Base-by-base conservation (phyloP, 2,329 filamentous ascomycete species). In the Colletotrichum tofieldiae region DNA sequence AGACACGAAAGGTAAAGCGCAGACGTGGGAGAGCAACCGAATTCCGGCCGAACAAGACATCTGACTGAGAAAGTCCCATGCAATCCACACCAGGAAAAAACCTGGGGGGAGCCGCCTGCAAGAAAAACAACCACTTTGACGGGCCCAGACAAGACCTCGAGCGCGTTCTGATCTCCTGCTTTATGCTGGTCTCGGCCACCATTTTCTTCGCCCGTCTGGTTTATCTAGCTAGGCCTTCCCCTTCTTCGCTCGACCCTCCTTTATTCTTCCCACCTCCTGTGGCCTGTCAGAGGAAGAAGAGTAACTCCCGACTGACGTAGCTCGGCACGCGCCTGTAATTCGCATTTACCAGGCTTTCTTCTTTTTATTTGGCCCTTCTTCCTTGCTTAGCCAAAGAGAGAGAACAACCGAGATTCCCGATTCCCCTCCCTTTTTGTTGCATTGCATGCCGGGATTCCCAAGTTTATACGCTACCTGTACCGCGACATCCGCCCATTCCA, bases 241-340 rank as follows among this genome's bases (percentile, higher is more conserved):
- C 70, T 61, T 64, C 58, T 39, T 69, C 58, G 59, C 69, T 55
- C 59, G 54, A 69, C 65, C 69, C 59, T 72, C 70, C 59, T 51
- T 69, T 67, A 54, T 45, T 61, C 55, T 69, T 37, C 52, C 52
- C 55, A 49, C 52, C 45, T 69, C 52, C 59, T 63, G 60, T 70
- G 54, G 61, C 52, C 59, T 63, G 60, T 70, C 60, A 65, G 58
- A 71, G 43, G 70, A 69, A 55, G 32, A 69, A 60, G 66, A 69
- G 43, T 69, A 47, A 60, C 61, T 62, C 12, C 37, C 49, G 52
- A 69, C 70, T 64, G 65, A 72, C 59, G 65, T 70, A 70, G 65
- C 52, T 45, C 23, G 35, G 18, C 55, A 67, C 65, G 39, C 29
- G n/a, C 45, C 65, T 45, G 39, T 35, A 59, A 29, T 16, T 59